phyloP scores from a whole-genome alignment of 768 basidiomycete species.

The Podaxis mareebaensis region DNA sequence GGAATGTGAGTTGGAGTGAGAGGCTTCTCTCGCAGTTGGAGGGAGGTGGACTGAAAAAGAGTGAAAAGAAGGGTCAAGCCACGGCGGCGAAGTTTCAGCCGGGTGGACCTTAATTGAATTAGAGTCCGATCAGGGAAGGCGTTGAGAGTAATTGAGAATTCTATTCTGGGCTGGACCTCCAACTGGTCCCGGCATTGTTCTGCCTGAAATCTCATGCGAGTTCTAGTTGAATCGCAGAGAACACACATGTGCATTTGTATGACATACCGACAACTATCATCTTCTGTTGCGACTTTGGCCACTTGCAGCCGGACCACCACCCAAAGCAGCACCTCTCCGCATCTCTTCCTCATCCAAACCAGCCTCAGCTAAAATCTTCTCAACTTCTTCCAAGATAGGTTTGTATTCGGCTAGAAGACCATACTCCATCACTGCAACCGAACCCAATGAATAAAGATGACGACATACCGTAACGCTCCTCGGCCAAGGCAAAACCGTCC shows the following conservation, averaged over 20 bases:
- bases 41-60: conserved; percentile 14
- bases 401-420: conserved; percentile 65
- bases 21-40: conserved; percentile 15
- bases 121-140: conserved; percentile 9
- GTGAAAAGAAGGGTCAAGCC: neutral
- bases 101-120: conserved; percentile 9
- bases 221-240: neutral
- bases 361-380: conserved; percentile 80
- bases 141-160: conserved; percentile 1
- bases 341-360: conserved; percentile 86
- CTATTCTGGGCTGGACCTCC: conserved; percentile 2
- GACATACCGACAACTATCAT: conserved; percentile 19
- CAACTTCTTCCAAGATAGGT: conserved; percentile 79
- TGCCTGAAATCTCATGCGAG: neutral
- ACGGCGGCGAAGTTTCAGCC: neutral
- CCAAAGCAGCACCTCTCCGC: conserved; percentile 52
- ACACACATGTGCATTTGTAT: neutral
- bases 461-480: conserved; percentile 67
- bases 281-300: conserved; percentile 56
- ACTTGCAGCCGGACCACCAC: conserved; percentile 31
- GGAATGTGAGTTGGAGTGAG: conserved; percentile 14
- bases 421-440: neutral
- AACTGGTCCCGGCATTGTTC: neutral
- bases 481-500: conserved; percentile 76
- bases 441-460: neutral